Conservation (phyloP, 2,329 filamentous ascomycete species). For the Bipolaris cookei region DNA sequence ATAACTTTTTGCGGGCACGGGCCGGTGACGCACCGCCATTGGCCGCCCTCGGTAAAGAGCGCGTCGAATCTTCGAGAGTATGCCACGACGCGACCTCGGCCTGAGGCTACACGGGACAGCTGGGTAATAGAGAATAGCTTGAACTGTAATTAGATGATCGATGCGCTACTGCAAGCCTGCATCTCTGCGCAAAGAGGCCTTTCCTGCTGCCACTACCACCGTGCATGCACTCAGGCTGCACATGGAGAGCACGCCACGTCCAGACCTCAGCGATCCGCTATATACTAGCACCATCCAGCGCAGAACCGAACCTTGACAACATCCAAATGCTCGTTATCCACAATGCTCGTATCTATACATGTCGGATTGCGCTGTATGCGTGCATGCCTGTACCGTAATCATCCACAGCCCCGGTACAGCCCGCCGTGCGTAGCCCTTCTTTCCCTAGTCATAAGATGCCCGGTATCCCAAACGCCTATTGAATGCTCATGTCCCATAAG, state of each 20-base stretch:
- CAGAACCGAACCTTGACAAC: conserved; percentile 2
- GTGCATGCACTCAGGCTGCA: not conserved
- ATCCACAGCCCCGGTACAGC: not conserved
- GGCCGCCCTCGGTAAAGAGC: conserved; percentile 15
- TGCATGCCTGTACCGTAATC: conserved; percentile 3
- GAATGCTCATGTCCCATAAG: conserved; percentile 41
- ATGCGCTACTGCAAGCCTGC: not conserved
- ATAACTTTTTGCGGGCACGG: conserved; percentile 26
- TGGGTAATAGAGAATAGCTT: conserved; percentile 3
- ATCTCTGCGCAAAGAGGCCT: not conserved
- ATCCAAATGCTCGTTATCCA: conserved; percentile 16
- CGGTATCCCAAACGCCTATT: conserved; percentile 35
- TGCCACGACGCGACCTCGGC: conserved; percentile 9
- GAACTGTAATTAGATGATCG: not conserved
- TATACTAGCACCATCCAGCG: not conserved
- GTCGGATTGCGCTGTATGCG: not conserved
- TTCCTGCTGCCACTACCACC: not conserved
- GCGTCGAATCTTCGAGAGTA: conserved; percentile 20
- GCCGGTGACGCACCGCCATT: conserved; percentile 19
- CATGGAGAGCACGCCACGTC: not conserved
- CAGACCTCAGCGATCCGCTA: conserved; percentile 5
- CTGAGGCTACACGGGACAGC: not conserved
- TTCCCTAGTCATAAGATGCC: conserved; percentile 12
- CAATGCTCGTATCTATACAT: conserved; percentile 10
- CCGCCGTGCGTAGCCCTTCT: conserved; percentile 5